Base-by-base conservation (phyloP, 139 green algal genomes). In the Gonium pectorale region DNA sequence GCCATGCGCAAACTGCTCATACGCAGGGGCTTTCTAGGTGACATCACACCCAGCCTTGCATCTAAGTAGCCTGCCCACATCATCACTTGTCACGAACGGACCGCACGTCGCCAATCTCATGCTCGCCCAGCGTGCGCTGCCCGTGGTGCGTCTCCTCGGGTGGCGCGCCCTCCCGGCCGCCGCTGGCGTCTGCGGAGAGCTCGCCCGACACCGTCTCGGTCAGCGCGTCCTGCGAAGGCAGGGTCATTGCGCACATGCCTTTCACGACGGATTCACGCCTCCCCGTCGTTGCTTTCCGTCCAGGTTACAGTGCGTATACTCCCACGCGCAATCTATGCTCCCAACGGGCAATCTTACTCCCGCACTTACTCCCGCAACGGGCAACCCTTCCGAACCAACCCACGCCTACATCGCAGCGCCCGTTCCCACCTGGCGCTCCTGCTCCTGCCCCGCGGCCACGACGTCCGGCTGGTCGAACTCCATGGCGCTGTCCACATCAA, bases 391-490 rank as follows among this genome's bases (percentile, higher is more conserved):
- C n/a, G n/a, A n/a, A n/a, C n/a, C n/a, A n/a, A n/a, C n/a, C n/a
- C n/a, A n/a, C n/a, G n/a, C n/a, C n/a, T n/a, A n/a, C n/a, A n/a
- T 56, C 49, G 13, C 49, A 13, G 13, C 49, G 27, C 59, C 59
- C 2, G 2, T 21, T 35, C 52, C 7, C 29, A 54, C 77, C 77
- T 72, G 62, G 60, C 37, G 24, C 5, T 83, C 60, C 77, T 51
- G 37, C 40, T 64, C 78, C 62, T 26, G 2, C 3, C 62, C 78
- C 62, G 43, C 78, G 44, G 24, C 26, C 11, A 67, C 35, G 0
- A 85, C 79, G 3, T 38, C 24, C 27, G 64, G 64, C 49, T 64
- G 44, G 79, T 85, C 79, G n/a, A 78, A 85, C 79, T 85, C 79
- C 79, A 85, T 77, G 1, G 64, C 79, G 33, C 35, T 67, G 63